Percentiles rank a stretch among this genome's conserved stretches.
These are phyloP conservation scores for Rutstroemia sp. DNA, from an alignment of 2,329 filamentous ascomycete genomes.

Conservation along the genomic window DNA sequence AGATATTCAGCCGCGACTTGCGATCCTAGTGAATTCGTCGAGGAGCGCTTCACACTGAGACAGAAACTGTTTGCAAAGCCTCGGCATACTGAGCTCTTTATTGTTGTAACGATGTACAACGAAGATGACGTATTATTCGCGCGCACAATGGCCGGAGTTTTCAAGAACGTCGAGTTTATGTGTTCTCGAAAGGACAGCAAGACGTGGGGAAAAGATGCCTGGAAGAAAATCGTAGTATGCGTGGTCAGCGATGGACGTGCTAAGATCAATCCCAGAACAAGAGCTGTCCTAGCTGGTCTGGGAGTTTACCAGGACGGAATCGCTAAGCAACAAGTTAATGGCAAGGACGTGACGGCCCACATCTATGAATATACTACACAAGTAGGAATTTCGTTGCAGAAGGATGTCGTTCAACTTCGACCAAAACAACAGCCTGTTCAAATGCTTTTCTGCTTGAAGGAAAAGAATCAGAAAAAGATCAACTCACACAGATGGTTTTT, in stretches of 20 bases:
- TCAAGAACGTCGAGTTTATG: slow-evolving; percentile 97
- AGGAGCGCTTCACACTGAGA: slow-evolving; percentile 82
- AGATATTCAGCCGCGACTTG: slow-evolving; percentile 98
- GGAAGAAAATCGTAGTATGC: slow-evolving; percentile 98
- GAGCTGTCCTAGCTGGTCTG: slow-evolving; percentile 92
- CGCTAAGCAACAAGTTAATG: slow-evolving; percentile 96
- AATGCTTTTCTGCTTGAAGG: slow-evolving; percentile 97
- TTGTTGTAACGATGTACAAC: slow-evolving; percentile 99
- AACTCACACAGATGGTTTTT: slow-evolving; percentile 99
- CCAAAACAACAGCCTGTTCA: slow-evolving; percentile 96
- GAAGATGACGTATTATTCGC: slow-evolving; percentile 96
- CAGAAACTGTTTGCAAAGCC: slow-evolving; percentile 79
- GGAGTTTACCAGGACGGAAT: slow-evolving; percentile 98
- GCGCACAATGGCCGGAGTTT: slow-evolving; percentile 95
- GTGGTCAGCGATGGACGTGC: slow-evolving; percentile 91
- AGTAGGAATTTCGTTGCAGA: slow-evolving; percentile 74
- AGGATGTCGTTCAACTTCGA: slow-evolving; percentile 95
- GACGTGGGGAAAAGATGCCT: slow-evolving; percentile 94
- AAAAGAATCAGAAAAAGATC: slow-evolving; percentile 94
- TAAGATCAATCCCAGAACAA: slow-evolving; percentile 85
- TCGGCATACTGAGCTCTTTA: slow-evolving; percentile 90
- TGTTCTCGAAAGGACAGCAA: slow-evolving; percentile 86
- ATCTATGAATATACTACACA: slow-evolving; percentile 99
- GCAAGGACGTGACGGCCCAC: slow-evolving; percentile 89
- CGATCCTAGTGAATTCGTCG: slow-evolving; percentile 88